Percentiles rank a stretch among this genome's conserved stretches.
These are phyloP conservation scores for Ophiostoma australiae DNA, from an alignment of 2,329 filamentous ascomycete genomes.

Conservation along the genomic window DNA sequence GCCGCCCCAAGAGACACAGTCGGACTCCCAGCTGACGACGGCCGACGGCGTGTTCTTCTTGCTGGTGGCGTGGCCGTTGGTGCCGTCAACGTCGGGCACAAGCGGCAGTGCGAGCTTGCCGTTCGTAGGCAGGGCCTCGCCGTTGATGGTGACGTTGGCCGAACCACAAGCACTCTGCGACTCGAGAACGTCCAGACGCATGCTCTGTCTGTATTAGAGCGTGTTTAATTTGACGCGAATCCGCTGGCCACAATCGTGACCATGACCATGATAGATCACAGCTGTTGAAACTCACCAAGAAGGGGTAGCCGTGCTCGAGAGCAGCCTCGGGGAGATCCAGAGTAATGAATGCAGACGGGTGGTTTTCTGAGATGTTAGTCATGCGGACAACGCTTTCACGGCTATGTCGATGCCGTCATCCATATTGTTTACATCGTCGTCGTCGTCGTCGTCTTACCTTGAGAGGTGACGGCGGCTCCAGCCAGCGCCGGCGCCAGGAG, in stretches of 20 bases:
- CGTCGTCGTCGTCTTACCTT: constrained; percentile 23
- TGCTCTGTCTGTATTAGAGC: constrained; percentile 30
- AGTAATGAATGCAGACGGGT: constrained; percentile 30
- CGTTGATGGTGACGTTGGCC: constrained; percentile 46
- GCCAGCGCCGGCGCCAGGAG: constrained; percentile 37
- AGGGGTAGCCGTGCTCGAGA: constrained; percentile 23
- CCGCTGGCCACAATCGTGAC: neutral
- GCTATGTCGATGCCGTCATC: neutral
- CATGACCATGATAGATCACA: neutral
- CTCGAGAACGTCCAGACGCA: constrained; percentile 44
- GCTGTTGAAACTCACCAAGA: constrained; percentile 28
- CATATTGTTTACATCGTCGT: neutral
- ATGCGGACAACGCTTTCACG: neutral
- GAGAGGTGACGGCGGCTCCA: constrained; percentile 26
- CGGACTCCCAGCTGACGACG: constrained; percentile 45
- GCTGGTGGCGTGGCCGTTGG: neutral
- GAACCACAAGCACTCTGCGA: constrained; percentile 44
- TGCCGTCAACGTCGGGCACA: constrained; percentile 31
- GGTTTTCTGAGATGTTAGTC: constrained; percentile 20
- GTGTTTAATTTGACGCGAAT: neutral
- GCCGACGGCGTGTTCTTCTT: constrained; percentile 32
- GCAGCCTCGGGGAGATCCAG: constrained; percentile 28
- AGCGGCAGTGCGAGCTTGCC: constrained; percentile 42
- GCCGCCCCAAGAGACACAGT: constrained; percentile 41
- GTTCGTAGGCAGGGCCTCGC: constrained; percentile 39